Evolutionary conservation across 768 basidiomycete species (phyloP).

Genomic region (Scleroderma bovista): DNA sequence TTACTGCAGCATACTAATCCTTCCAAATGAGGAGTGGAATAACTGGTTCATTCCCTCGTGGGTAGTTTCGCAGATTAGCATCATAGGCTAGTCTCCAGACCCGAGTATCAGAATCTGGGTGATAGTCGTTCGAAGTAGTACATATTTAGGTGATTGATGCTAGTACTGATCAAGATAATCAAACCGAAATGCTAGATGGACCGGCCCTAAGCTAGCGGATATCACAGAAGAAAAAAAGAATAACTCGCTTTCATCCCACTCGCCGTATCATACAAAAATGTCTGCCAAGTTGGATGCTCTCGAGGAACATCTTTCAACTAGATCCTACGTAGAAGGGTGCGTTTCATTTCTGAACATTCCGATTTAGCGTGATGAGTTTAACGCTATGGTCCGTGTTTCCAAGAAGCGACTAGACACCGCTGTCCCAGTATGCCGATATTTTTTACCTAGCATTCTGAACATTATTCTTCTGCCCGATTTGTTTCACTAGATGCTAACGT

Average conservation of each 20-base stretch:
- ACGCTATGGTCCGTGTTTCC: slow-evolving; percentile 97
- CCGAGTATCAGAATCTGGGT: no score
- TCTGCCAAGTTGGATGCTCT: slow-evolving; percentile 65
- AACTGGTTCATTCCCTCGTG: no score
- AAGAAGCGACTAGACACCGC: slow-evolving; percentile 93
- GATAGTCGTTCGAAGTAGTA: no score
- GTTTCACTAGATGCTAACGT: slow-evolving; percentile 5
- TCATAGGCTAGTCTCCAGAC: no score
- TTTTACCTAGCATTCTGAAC: slow-evolving; percentile 71
- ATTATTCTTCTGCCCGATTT: slow-evolving; percentile 9
- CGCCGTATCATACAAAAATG: slow-evolving; percentile 39
- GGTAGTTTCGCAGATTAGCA: no score
- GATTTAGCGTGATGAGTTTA: slow-evolving; percentile 52
- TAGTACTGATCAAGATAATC: no score
- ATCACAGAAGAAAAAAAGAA: neutral
- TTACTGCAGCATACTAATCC: no score
- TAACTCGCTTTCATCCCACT: slow-evolving; percentile 21
- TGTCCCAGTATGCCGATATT: slow-evolving; percentile 68
- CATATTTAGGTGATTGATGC: no score
- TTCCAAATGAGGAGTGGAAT: no score
- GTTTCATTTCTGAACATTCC: slow-evolving; percentile 28
- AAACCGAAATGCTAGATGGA: no score
- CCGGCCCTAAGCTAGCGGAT: neutral
- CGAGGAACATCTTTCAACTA: slow-evolving; percentile 79
- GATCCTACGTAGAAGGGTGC: slow-evolving; percentile 92